Base-by-base conservation (phyloP, 176 grass and related monocot genomes). In the Lolium multiflorum region DNA sequence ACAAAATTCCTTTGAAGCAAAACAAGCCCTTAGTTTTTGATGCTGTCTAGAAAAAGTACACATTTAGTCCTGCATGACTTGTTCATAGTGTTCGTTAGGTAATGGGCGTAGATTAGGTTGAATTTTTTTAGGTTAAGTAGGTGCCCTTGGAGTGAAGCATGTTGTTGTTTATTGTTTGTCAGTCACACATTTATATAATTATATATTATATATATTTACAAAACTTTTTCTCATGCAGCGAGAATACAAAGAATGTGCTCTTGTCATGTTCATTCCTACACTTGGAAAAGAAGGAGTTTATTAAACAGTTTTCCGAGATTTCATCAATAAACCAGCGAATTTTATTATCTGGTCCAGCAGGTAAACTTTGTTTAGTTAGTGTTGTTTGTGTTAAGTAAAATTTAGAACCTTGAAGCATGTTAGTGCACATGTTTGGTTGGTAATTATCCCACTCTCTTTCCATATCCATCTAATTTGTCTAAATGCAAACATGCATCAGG, bases 281-380 rank as follows among this genome's bases (percentile, higher is more conserved):
- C 69, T 61, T 99, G 85, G 87, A 99, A 88, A 91, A 93, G 84
- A 99, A 99, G 85, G 97, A 99, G 16, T 89, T 94, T 20, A 81
- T 91, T 38, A 94, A 99, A 73, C 87, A 92, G 52, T 90, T 93
- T 55, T 77, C 89, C 5, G 94, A 91, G 76, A 99, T 99, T 86
- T 96, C 92, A 83, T 99, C 97, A 74, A 86, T 99, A 84, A 96
- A 97, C 74, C 94, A 93, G 79, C 92, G 97, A 47, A 97, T 99
- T 88, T 74, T 99, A 65, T 87, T 99, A 83, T 96, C 97, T 88
- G 97, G 97, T 69, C 97, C 97, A 76, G 82, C 94, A 97, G 97
- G 97, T 97, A 90, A 77, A 59, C 59, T 38, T 66, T 52, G 22
- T 73, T 71, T 73, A 57, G 24, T 79, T 44, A 56, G 67, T 71